Conservation (phyloP, 805 yeast species). For the Candida ipomoeae region DNA sequence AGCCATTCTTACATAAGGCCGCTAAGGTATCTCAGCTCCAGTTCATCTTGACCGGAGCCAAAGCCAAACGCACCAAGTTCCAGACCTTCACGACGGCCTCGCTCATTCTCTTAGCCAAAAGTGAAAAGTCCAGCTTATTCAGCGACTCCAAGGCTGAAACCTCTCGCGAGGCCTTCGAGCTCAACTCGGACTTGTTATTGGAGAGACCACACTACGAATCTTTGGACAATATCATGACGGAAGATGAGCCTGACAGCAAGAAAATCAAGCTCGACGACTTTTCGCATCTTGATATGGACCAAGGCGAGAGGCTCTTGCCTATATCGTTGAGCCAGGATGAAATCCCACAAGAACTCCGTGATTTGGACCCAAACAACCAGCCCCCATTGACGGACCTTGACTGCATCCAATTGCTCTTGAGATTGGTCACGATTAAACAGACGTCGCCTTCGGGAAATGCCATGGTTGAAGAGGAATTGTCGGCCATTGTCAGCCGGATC, state of each 20-base stretch:
- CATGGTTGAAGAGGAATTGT: slow-evolving; percentile 76
- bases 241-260: slow-evolving; percentile 31
- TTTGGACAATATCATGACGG: slow-evolving; percentile 38
- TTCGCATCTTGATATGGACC: slow-evolving; percentile 17
- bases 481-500: slow-evolving; percentile 70
- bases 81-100: slow-evolving; percentile 72
- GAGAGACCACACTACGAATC: slow-evolving; percentile 72
- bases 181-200: slow-evolving; percentile 72
- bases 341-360: slow-evolving; percentile 52
- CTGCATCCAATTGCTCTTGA: slow-evolving; percentile 65
- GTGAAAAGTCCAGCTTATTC: slow-evolving; percentile 26
- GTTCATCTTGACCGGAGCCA: slow-evolving; percentile 77
- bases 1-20: slow-evolving; percentile 52
- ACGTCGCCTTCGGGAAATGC: slow-evolving; percentile 69
- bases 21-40: slow-evolving; percentile 56
- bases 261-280: slow-evolving; percentile 39
- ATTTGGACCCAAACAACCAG: slow-evolving; percentile 76
- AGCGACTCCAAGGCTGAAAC: slow-evolving; percentile 16
- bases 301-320: slow-evolving; percentile 49
- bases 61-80: slow-evolving; percentile 80
- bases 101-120: slow-evolving; percentile 70
- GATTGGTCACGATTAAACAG: slow-evolving; percentile 58
- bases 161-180: slow-evolving; percentile 53
- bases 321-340: slow-evolving; percentile 57
- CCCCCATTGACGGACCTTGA: slow-evolving; percentile 71